These are phyloP conservation scores for Ascochyta koolunga DNA, from an alignment of 2,329 filamentous ascomycete genomes.

Conservation along the genomic window DNA sequence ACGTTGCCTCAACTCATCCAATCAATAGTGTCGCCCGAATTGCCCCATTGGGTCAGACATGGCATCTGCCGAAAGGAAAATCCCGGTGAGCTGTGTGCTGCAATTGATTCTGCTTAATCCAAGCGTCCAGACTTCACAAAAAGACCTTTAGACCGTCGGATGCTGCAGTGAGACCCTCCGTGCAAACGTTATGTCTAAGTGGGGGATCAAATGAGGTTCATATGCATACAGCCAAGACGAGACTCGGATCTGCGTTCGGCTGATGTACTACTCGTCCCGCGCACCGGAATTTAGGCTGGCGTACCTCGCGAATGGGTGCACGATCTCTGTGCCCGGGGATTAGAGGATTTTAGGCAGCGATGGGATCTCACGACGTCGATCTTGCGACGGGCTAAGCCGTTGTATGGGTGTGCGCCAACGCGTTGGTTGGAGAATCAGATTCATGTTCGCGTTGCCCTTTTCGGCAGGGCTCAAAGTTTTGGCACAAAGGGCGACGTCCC, in stretches of 20 bases:
- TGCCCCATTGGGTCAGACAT: background rate
- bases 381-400: slow-evolving; percentile 4
- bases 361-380: background rate
- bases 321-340: slow-evolving; percentile 4
- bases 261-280: slow-evolving; percentile 3
- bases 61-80: slow-evolving; percentile 2
- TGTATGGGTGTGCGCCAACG: slow-evolving; percentile 3
- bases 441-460: slow-evolving; percentile 1
- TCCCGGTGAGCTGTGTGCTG: background rate
- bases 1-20: background rate
- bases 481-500: background rate
- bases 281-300: background rate
- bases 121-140: background rate
- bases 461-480: background rate
- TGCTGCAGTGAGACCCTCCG: background rate
- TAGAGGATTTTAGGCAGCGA: slow-evolving; percentile 7
- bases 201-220: background rate
- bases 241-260: slow-evolving; percentile 9
- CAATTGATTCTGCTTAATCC: background rate
- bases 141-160: background rate
- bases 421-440: slow-evolving; percentile 2
- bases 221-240: background rate
- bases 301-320: slow-evolving; percentile 2
- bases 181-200: background rate
- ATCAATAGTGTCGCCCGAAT: slow-evolving; percentile 5